Conservation (phyloP, 768 basidiomycete species). For the Tephrocybe sp. region DNA sequence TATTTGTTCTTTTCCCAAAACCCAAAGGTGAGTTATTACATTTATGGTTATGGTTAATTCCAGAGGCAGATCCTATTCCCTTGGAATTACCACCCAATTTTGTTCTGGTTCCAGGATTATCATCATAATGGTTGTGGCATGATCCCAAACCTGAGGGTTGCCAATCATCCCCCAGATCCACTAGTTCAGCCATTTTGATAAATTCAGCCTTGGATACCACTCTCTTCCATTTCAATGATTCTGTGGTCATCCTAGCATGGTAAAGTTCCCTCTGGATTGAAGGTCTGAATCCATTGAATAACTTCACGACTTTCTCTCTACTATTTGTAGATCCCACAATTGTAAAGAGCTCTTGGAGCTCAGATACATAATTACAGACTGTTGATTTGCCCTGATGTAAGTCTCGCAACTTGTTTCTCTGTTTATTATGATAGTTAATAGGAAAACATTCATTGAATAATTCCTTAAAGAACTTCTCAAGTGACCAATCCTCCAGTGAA, state of each 20-base stretch:
- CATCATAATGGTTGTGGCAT: background rate
- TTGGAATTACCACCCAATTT: background rate
- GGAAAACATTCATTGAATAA: conserved; percentile 15
- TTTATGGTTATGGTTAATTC: too few relatives aligned
- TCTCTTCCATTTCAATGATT: conserved; percentile 17
- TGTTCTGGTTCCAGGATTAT: background rate
- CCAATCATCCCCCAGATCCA: background rate
- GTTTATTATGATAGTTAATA: conserved; percentile 24
- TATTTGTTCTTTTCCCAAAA: too few relatives aligned
- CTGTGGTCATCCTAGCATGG: conserved; percentile 23
- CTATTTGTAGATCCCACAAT: conserved; percentile 26
- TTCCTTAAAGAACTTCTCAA: conserved; percentile 4
- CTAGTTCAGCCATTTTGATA: conserved; percentile 19
- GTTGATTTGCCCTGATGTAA: conserved; percentile 23
- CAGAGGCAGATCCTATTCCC: too few relatives aligned
- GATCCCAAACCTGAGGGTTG: too few relatives aligned
- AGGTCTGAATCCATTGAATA: conserved; percentile 30
- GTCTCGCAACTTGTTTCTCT: conserved; percentile 21
- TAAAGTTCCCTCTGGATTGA: conserved; percentile 30
- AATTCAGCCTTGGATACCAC: background rate
- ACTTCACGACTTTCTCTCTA: conserved; percentile 27
- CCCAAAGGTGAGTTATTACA: too few relatives aligned
- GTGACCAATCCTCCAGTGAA: background rate
- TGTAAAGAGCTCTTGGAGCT: conserved; percentile 28
- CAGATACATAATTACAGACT: conserved; percentile 29